Evolutionary conservation across 225 moss, liverwort and hornwort genomes (phyloP).

Genomic region (Ulota crispa): DNA sequence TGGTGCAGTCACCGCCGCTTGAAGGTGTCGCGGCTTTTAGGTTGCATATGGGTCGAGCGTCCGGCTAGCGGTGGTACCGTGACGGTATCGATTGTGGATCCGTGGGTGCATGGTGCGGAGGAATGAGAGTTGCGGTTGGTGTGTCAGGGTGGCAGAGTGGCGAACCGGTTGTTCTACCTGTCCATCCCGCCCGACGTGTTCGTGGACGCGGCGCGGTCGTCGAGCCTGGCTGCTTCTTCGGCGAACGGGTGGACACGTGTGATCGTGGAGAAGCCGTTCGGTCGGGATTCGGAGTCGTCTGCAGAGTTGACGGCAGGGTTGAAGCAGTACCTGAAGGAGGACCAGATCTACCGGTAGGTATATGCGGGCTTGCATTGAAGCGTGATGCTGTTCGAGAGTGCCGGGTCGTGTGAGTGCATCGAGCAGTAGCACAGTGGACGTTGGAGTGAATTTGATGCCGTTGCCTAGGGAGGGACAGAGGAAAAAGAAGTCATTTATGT

Average conservation of each 20-base stretch:
- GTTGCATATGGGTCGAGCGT: background rate
- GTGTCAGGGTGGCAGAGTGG: constrained; percentile 68
- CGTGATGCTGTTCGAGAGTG: background rate
- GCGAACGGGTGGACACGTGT: constrained; percentile 89
- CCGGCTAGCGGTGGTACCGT: background rate
- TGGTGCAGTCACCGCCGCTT: background rate
- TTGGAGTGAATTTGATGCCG: background rate
- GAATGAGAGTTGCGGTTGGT: background rate
- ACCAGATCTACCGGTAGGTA: constrained; percentile 92
- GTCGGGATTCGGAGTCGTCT: constrained; percentile 90
- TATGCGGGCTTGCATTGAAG: background rate
- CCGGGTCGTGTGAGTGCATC: background rate
- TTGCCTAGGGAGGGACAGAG: background rate
- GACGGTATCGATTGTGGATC: background rate
- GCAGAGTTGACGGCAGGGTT: constrained; percentile 84
- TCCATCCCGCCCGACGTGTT: constrained; percentile 95
- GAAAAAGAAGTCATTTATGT: background rate
- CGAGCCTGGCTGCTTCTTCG: constrained; percentile 81
- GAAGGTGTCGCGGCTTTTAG: background rate
- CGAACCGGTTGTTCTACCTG: constrained; percentile 89
- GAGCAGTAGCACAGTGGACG: background rate
- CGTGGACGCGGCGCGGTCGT: constrained; percentile 88
- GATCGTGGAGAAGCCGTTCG: constrained; percentile 98
- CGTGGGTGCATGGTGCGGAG: background rate
- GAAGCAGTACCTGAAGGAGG: constrained; percentile 79